A percentile compares a stretch with the other conserved stretches of the same genome.
phyloP scores from a whole-genome alignment of 2,329 filamentous ascomycete species.

The Geoglossum cookeanum region DNA sequence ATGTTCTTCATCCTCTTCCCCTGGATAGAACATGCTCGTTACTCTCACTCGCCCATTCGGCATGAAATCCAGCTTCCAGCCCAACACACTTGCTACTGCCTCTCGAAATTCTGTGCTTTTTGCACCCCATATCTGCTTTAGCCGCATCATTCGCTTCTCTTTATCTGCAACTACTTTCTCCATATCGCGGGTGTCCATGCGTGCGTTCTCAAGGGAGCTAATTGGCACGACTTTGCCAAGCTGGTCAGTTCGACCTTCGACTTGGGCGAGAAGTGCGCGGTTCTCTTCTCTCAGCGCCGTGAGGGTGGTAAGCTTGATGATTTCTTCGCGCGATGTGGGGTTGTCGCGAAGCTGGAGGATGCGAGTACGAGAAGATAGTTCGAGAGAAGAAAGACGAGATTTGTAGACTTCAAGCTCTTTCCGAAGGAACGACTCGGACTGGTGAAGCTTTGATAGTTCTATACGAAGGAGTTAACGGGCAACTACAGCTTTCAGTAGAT shows the following conservation, averaged over 20 bases:
- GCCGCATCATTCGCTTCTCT: conserved; percentile 65
- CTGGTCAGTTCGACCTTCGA: conserved; percentile 31
- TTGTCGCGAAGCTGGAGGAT: conserved; percentile 80
- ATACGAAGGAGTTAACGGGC: neutral
- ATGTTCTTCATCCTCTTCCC: conserved; percentile 41
- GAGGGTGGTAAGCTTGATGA: conserved; percentile 66
- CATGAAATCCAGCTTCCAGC: conserved; percentile 89
- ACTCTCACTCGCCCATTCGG: conserved; percentile 94
- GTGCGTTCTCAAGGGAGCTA: conserved; percentile 54
- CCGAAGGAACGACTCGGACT: conserved; percentile 48
- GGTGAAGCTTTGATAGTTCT: conserved; percentile 47
- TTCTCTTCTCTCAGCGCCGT: conserved; percentile 68
- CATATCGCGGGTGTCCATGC: conserved; percentile 53
- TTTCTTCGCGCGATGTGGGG: conserved; percentile 69
- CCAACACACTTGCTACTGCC: conserved; percentile 76
- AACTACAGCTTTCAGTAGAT: neutral
- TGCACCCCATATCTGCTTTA: conserved; percentile 81
- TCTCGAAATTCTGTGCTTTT: conserved; percentile 93
- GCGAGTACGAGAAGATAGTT: conserved; percentile 55
- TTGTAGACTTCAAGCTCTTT: conserved; percentile 54
- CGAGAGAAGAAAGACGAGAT: conserved; percentile 50
- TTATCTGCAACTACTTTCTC: conserved; percentile 46
- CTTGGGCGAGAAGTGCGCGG: conserved; percentile 54
- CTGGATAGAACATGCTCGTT: conserved; percentile 67
- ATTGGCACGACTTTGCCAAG: conserved; percentile 48